Percentiles rank a stretch among this genome's conserved stretches.
Evolutionary conservation across 345 rosid genomes (phyloP).

Genomic region (Murraya koenigii): DNA sequence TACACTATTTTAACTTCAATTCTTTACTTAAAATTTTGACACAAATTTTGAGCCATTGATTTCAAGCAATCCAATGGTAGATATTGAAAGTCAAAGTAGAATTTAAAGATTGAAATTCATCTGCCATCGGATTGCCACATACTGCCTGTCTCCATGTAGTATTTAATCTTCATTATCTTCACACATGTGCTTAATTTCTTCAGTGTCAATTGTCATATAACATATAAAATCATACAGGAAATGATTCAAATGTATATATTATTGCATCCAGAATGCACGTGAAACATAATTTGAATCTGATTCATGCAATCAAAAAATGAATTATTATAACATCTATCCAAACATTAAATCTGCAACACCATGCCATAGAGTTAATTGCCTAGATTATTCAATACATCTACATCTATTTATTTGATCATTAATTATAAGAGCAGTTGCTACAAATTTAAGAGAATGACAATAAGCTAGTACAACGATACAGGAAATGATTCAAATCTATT

Average conservation of each 20-base stretch:
- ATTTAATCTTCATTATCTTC: not conserved
- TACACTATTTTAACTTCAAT: too few species aligned
- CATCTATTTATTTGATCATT: constrained; percentile 1
- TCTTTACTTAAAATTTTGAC: too few species aligned
- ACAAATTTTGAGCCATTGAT: too few species aligned
- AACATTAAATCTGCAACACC: not conserved
- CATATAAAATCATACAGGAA: not conserved
- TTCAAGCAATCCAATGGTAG: too few species aligned
- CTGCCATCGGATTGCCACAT: not conserved
- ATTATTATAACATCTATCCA: not conserved
- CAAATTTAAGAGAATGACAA: not conserved
- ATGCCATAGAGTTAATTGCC: not conserved
- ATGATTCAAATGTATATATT: not conserved
- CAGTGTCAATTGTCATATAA: not conserved
- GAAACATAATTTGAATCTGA: not conserved
- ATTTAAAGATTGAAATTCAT: too few species aligned
- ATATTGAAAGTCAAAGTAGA: too few species aligned
- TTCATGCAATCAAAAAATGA: not conserved
- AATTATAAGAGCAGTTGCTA: not conserved
- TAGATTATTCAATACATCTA: not conserved
- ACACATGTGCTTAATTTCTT: not conserved
- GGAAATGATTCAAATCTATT: not conserved
- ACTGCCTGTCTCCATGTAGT: not conserved
- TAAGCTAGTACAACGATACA: not conserved
- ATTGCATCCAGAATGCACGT: not conserved